Evolutionary conservation across 2,329 filamentous ascomycete species (phyloP).

Genomic region (Aschersonia sp.): DNA sequence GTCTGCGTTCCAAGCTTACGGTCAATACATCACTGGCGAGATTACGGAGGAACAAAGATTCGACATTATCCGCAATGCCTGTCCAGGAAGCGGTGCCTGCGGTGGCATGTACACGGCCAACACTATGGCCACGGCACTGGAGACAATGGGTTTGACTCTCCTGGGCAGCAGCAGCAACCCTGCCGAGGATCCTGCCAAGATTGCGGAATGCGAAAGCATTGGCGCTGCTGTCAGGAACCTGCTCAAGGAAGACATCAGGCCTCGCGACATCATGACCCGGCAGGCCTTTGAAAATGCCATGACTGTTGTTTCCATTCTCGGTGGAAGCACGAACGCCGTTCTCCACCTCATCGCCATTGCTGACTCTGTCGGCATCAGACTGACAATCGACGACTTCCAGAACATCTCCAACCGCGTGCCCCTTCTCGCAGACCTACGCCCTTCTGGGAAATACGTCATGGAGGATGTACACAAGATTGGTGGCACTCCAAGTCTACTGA

Average conservation of each 20-base stretch:
- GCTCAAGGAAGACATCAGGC: constrained; percentile 62
- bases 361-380: constrained; percentile 64
- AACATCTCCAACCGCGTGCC: constrained; percentile 64
- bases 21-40: constrained; percentile 81
- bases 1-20: constrained; percentile 95
- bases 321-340: constrained; percentile 75
- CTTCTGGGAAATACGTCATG: constrained; percentile 79
- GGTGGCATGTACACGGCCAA: constrained; percentile 90
- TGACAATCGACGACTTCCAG: constrained; percentile 81
- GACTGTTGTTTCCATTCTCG: constrained; percentile 68
- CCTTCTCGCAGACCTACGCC: constrained; percentile 71
- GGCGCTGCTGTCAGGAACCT: constrained; percentile 62
- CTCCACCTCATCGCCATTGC: constrained; percentile 76
- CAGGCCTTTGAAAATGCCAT: constrained; percentile 77
- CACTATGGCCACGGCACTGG: constrained; percentile 82
- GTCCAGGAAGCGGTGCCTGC: constrained; percentile 50
- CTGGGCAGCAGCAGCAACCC: constrained; percentile 70
- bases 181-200: constrained; percentile 58
- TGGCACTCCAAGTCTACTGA: constrained; percentile 75
- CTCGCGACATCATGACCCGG: constrained; percentile 64
- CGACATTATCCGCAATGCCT: constrained; percentile 88
- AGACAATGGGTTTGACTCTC: constrained; percentile 81
- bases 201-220: constrained; percentile 56
- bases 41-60: constrained; percentile 85
- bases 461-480: constrained; percentile 74